Evolutionary conservation across 176 grass and related monocot species (phyloP), one percentile per base, ranked within the genome.

Genomic region (Carex scoparia): DNA sequence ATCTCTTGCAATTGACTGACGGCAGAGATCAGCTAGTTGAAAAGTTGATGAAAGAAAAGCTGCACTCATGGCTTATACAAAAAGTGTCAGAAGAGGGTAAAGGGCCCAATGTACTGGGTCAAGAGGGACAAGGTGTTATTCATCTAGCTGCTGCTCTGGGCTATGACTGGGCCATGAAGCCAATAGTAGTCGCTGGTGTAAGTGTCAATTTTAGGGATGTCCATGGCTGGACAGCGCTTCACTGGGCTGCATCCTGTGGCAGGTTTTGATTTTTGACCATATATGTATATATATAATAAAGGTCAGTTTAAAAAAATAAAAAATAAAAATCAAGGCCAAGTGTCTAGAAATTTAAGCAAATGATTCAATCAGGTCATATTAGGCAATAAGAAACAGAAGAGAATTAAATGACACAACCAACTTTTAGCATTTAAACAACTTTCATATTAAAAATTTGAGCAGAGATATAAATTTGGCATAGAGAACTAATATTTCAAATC

Each of bases 161-260:
- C 51, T 99, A 96, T 84, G 91, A 96, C 84, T 99, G 97, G 97
- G 97, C 97, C 65, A 87, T 99, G 80, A 96, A 84, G 61, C 97
- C 97, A 91, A 94, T 89, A 77, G 82, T 92, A 81, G 63, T 85
- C 76, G 91, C 91, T 60, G 97, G 97, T 79, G 97, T 99, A 63
- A 92, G 88, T 87, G 89, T 99, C 30, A 99, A 99, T 82, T 99
- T 96, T 73, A 94, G 97, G 88, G 97, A 99, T 92, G 81, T 86
- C 72, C 93, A 78, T 87, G 97, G 97, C 61, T 99, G 97, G 97
- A 99, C 97, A 82, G 97, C 97, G 0, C 97, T 99, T 91, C 97
- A 99, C 68, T 99, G 97, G 97, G 97, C 97, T 70, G 97, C 97
- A 84, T 92, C 81, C 53, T 91, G 88, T 82, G 93, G 97, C 83